phyloP scores from a whole-genome alignment of 257 asterid species.

The Solanum boliviense region DNA sequence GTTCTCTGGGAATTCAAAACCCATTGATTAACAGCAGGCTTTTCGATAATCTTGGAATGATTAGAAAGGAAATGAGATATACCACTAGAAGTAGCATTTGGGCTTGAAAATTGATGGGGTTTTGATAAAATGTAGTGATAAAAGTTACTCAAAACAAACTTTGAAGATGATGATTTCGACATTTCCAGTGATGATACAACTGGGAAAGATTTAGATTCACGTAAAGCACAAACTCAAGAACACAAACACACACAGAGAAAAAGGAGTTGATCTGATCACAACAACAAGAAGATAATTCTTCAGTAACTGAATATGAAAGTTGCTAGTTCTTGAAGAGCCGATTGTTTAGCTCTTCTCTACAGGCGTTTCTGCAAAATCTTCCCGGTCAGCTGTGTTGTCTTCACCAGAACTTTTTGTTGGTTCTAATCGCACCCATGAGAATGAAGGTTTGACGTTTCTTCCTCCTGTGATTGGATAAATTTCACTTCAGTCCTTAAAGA shows the following conservation, averaged over 20 bases:
- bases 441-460: not conserved
- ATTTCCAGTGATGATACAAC: slow-evolving; percentile 8
- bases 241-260: not conserved
- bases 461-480: not conserved
- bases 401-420: not conserved
- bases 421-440: not conserved
- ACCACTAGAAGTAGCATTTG: slow-evolving; percentile 12
- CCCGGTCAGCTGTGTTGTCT: not conserved
- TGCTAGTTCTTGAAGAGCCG: not conserved
- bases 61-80: slow-evolving; percentile 37
- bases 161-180: slow-evolving; percentile 51
- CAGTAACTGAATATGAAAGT: not conserved
- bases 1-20: slow-evolving; percentile 20
- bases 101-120: slow-evolving; percentile 14
- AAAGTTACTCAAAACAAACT: slow-evolving; percentile 31
- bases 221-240: slow-evolving; percentile 9
- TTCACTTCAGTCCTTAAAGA: not conserved
- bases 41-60: slow-evolving; percentile 23
- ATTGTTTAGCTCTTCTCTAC: not conserved
- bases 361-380: not conserved
- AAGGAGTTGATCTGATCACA: not conserved
- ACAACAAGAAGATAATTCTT: not conserved
- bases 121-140: slow-evolving; percentile 31
- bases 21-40: slow-evolving; percentile 31
- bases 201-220: slow-evolving; percentile 5